phyloP scores from a whole-genome alignment of 345 rosid species.

The Limnanthes douglasii region DNA sequence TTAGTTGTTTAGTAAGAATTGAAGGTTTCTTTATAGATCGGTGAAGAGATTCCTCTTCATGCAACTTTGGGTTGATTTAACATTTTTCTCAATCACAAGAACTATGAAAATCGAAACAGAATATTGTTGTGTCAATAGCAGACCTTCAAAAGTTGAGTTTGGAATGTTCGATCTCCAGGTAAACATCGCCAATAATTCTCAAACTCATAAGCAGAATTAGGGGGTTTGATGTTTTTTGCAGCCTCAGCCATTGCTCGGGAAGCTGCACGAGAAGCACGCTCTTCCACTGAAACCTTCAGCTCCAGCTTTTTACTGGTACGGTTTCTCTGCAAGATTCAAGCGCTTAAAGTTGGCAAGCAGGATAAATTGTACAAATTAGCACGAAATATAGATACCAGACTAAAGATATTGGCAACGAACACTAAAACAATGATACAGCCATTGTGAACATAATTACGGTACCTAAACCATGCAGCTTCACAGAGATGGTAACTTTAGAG shows the following conservation, averaged over 20 bases:
- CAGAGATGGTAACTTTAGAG: too few relatives aligned
- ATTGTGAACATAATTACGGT: too few relatives aligned
- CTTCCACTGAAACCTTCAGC: constrained; percentile 51
- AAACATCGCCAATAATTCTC: constrained; percentile 75
- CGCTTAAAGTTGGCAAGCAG: neutral
- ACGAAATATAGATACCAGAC: too few relatives aligned
- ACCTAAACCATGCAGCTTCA: too few relatives aligned
- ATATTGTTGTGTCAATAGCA: neutral
- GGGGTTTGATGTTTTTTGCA: constrained; percentile 51
- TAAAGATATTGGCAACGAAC: too few relatives aligned
- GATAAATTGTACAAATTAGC: too few relatives aligned
- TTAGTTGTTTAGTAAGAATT: neutral
- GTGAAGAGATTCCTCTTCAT: too few relatives aligned
- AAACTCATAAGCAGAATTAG: constrained; percentile 73
- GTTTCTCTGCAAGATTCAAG: constrained; percentile 21
- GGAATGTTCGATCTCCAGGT: constrained; percentile 40
- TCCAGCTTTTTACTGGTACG: constrained; percentile 19
- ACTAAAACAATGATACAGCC: too few relatives aligned
- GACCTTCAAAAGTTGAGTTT: constrained; percentile 69
- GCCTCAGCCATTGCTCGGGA: constrained; percentile 59
- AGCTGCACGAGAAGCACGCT: constrained; percentile 80
- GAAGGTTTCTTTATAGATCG: too few relatives aligned
- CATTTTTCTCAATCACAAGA: too few relatives aligned
- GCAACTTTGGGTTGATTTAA: too few relatives aligned
- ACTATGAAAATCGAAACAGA: too few relatives aligned